Base-by-base conservation (phyloP, 2,329 filamentous ascomycete genomes). In the Beauveria pseudobassiana region DNA sequence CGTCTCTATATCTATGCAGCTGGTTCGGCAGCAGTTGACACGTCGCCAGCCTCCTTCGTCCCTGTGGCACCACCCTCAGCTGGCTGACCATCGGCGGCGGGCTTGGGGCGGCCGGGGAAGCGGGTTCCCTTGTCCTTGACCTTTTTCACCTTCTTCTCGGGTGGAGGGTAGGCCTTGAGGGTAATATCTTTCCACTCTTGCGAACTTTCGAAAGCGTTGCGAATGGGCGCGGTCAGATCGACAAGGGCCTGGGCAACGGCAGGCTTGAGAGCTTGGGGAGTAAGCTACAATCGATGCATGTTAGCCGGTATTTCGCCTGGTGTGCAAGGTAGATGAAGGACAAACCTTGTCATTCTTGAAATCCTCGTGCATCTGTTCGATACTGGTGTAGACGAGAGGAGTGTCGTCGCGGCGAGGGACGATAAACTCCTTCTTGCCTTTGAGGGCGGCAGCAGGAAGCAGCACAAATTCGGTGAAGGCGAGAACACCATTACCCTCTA, bases 381-480 rank as follows among this genome's bases (percentile, higher is more conserved):
- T 90, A 62, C 84, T 77, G n/a, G 80, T 85, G 81, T 97, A 98
- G 64, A 92, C 81, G 40, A 96, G 77, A 1, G 91, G 86, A 70
- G 95, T 90, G 43, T 77, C 82, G 63, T 90, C 89, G 72, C 85
- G 78, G 68, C 87, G 80, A 65, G 87, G 80, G 8, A 96, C 88
- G 5, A 80, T 76, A 73, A 97, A 96, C 58, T 84, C 82, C 30
- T 78, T 76, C 64, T 79, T 78, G 63, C 83, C 80, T 63, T 78
- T 82, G 52, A 96, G 78, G n/a, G 82, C 81, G 10, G 86, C 80
- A 3, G 88, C 89, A 0, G 92, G 91, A 10, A 99, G 82, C 38
- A 98, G 80, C 34, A 97, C 91, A 71, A 86, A 91, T 74, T 98
- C 90, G 22, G 95, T 87, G 64, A 98, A 93, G 2, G 89, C 86